Base-by-base conservation (phyloP, 1,284 basidiomycete species). In the Fomitopsis betulina region DNA sequence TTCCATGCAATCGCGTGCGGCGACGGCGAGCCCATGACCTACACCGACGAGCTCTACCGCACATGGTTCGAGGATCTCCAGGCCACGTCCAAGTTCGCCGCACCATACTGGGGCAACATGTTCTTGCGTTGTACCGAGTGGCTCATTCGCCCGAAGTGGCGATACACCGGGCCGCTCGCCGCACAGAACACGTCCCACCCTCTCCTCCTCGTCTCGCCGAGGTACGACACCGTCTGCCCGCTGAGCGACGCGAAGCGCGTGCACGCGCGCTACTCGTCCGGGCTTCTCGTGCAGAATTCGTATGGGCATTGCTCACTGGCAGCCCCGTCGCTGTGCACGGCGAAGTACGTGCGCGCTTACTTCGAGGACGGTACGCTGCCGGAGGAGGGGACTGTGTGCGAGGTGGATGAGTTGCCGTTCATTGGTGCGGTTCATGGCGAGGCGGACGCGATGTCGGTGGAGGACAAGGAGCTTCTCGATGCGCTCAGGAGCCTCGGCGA, bases 301-400 rank as follows among this genome's bases (percentile, higher is more conserved):
- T 47, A 57, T n/a, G 50, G 80, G 72, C 79, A 81, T 58, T 73
- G 72, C 61, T 79, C 79, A 10, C 39, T 78, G 17, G 57, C 73
- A 1, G 73, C 71, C 13, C 73, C 76, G 7, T 81, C 79, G 5
- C 56, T 76, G 10, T 81, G 79, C 70, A 80, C 79, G 0, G 68
- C 71, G 30, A 68, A 69, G 43, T 62, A 76, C 55, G 65, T 81
- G 19, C 70, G 72, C 10, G 66, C 68, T 2, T 81, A 82, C 62
- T 76, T 80, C 59, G 60, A 68, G 8, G 63, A 73, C 19, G 79
- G 79, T 2, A 72, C 68, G 5, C 62, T 81, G 2, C 80, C 80
- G 2, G 61, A 66, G 23, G 67, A 69, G 19, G 78, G 71, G 1
- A 77, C 76, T 5, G 65, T 79, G 7, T 82, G 80, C 56, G 60